A percentile compares a stretch with the other conserved stretches of the same genome.
phyloP scores from a whole-genome alignment of 129 eudicot species.

The Solidago caesia region DNA sequence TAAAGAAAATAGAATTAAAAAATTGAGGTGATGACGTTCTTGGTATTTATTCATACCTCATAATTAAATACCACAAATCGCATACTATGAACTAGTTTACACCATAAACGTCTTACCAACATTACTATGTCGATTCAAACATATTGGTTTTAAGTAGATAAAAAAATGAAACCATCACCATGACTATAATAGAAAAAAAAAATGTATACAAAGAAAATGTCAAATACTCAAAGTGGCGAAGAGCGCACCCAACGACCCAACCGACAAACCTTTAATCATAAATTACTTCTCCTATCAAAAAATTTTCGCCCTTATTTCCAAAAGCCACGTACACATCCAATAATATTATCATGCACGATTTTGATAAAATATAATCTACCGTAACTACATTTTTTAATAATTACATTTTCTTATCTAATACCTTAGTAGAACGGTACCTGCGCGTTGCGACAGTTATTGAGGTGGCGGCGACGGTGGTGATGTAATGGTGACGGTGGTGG shows the following conservation, averaged over 20 bases:
- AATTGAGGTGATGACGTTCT: no score
- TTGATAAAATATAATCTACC: no score
- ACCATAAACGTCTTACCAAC: not conserved
- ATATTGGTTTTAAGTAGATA: not conserved
- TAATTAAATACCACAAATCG: not conserved
- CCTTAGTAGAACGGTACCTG: no score
- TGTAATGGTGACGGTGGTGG: no score
- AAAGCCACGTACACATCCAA: no score
- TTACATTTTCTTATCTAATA: no score
- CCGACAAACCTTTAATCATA: constrained; percentile 29
- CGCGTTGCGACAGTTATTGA: no score
- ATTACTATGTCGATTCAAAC: not conserved
- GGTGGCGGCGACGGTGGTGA: no score
- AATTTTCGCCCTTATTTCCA: no score
- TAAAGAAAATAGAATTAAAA: no score
- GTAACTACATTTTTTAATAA: no score
- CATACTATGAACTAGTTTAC: not conserved
- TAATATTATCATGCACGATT: no score
- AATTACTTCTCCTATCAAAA: constrained; percentile 19
- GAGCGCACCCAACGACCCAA: constrained; percentile 2
- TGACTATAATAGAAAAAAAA: not conserved
- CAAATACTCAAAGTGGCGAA: not conserved
- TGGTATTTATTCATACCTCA: not conserved
- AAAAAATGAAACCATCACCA: not conserved
- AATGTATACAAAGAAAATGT: not conserved